Base-by-base conservation (phyloP, 257 asterid genomes). In the Penstemon davidsonii region DNA sequence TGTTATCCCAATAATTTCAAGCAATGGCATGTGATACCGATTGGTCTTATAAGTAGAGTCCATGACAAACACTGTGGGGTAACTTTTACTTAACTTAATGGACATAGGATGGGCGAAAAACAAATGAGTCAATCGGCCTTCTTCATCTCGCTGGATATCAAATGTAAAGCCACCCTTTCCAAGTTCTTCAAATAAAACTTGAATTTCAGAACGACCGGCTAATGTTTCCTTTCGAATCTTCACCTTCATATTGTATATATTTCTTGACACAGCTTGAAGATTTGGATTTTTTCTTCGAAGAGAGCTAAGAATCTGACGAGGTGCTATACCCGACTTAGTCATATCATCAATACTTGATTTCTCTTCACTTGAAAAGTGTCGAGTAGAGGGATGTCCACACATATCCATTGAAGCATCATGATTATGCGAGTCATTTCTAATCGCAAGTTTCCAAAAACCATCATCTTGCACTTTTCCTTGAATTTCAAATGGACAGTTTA, bases 11-110 rank as follows among this genome's bases (percentile, higher is more conserved):
- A 51, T 61, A 51, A 51, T 51, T 51, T 51, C 13, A 7, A 51
- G 55, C 55, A 51, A 51, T 4, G 62, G 12, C 67, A 43, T 69
- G 7, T 40, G 13, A 39, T 57, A 37, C 1, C 33, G 33, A 25
- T 58, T 69, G 11, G 59, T 59, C 51, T 69, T 57, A 5, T 69
- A 45, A 9, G 58, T 59, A 18, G 40, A 44, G 38, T 59, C 67
- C 53, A 70, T 60, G 19, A 60, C 43, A 42, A 70, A 70, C 18
- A 61, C 44, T 49, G 8, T 70, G 7, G 54, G 13, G n/a, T 60
- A 70, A 36, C 13, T 50, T 8, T 52, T 50, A 3, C 53, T 71
- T 13, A 62, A 44, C 8, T 8, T 13, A 52, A 47, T 15, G 1
- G 42, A 60, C 11, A 5, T 40, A 6, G 62, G 68, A 70, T 54